Conservation (phyloP, 2,329 filamentous ascomycete genomes). For the Diaporthe australafricana region DNA sequence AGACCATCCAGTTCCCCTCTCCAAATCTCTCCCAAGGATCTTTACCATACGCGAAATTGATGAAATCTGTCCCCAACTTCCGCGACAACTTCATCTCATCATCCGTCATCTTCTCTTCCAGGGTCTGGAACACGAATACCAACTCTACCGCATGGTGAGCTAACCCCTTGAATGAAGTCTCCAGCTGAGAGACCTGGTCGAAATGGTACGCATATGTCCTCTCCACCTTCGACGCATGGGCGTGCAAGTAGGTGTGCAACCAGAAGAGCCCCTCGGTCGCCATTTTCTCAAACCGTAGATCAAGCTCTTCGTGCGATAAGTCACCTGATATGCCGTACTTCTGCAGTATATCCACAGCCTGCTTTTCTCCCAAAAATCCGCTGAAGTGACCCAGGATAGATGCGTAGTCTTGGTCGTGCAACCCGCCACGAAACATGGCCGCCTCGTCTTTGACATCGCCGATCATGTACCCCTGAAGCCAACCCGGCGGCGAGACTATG, state of each 20-base stretch:
- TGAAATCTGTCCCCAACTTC: not conserved
- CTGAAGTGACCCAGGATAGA: constrained; percentile 1
- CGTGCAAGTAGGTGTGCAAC: constrained; percentile 10
- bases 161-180: not conserved
- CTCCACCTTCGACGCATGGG: not conserved
- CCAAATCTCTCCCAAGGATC: constrained; percentile 3
- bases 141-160: constrained; percentile 9
- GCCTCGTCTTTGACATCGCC: constrained; percentile 1
- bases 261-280: constrained; percentile 2
- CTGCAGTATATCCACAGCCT: not conserved
- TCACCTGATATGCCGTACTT: not conserved
- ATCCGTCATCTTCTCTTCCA: not conserved
- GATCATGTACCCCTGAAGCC: constrained; percentile 1
- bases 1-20: constrained; percentile 2
- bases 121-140: not conserved
- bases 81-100: not conserved
- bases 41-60: not conserved
- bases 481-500: not conserved
- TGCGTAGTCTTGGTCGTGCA: not conserved
- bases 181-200: constrained; percentile 9
- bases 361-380: not conserved
- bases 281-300: constrained; percentile 9
- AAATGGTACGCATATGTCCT: constrained; percentile 15
- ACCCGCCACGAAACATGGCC: not conserved
- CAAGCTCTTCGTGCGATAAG: not conserved